Evolutionary conservation across 2,329 filamentous ascomycete genomes (phyloP).

Genomic region (Penicillium janthinellum): DNA sequence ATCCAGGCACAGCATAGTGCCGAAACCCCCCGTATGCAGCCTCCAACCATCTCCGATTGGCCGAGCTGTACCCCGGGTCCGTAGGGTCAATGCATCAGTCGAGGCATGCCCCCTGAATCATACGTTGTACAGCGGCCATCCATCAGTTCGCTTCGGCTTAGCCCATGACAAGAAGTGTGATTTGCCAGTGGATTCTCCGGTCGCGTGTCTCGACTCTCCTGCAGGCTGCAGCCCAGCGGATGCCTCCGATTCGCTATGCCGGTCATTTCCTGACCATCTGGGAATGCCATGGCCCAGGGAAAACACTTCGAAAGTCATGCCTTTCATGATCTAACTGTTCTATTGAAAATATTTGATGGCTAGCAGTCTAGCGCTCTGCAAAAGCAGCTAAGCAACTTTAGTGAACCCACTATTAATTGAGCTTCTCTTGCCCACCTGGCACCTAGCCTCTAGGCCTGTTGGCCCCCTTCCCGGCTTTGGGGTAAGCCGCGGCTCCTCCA

Average conservation of each 20-base stretch:
- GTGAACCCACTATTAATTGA: background rate
- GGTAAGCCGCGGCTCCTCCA: background rate
- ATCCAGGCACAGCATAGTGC: background rate
- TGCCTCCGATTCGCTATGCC: background rate
- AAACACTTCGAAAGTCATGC: background rate
- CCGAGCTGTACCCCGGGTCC: background rate
- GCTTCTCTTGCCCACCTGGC: background rate
- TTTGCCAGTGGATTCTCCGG: background rate
- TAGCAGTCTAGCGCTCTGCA: too few species aligned
- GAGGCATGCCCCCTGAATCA: slow-evolving; percentile 1
- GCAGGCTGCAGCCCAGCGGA: background rate
- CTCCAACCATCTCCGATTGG: background rate
- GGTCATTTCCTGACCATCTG: background rate
- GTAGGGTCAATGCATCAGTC: background rate
- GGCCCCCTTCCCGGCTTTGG: background rate
- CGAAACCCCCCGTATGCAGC: background rate
- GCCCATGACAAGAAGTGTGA: background rate
- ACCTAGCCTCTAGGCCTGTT: background rate
- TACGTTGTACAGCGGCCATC: background rate
- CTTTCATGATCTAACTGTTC: too few species aligned
- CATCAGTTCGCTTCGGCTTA: background rate
- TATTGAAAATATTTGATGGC: background rate
- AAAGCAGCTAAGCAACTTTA: background rate
- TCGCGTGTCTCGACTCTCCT: background rate
- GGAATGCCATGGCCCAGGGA: background rate